Percentiles rank a stretch among this genome's conserved stretches.
Evolutionary conservation across 2,329 filamentous ascomycete species (phyloP).

Genomic region (Ophiostoma himal-ulmi): DNA sequence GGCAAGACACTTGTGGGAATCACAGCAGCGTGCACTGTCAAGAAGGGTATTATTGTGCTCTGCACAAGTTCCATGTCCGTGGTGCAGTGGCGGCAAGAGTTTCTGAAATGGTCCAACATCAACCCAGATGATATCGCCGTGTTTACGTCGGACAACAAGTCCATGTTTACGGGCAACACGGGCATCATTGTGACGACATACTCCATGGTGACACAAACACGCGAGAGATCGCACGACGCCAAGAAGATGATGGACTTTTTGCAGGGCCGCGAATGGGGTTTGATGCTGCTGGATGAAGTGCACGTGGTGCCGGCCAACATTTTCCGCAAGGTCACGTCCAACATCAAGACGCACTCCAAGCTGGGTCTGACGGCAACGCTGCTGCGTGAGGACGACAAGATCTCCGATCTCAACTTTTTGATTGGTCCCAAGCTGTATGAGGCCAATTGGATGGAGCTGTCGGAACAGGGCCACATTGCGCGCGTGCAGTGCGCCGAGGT

Average conservation of each 20-base stretch:
- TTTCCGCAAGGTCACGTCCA: conserved; percentile 87
- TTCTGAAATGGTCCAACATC: conserved; percentile 96
- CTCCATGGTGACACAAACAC: conserved; percentile 93
- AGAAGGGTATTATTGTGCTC: conserved; percentile 90
- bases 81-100: conserved; percentile 93
- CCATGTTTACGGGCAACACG: conserved; percentile 75
- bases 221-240: conserved; percentile 82
- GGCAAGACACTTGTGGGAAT: conserved; percentile 98
- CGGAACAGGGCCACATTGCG: conserved; percentile 93
- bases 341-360: conserved; percentile 92
- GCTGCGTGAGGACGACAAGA: conserved; percentile 95
- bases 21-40: conserved; percentile 94
- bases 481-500: conserved; percentile 97
- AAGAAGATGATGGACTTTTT: conserved; percentile 98
- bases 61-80: conserved; percentile 98
- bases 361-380: conserved; percentile 90
- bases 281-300: conserved; percentile 96
- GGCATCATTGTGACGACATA: conserved; percentile 98
- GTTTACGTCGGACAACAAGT: conserved; percentile 91
- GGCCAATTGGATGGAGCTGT: conserved; percentile 98
- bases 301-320: conserved; percentile 96
- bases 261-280: conserved; percentile 82
- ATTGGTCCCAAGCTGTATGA: conserved; percentile 97
- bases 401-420: conserved; percentile 91
- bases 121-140: conserved; percentile 88